Conservation (phyloP, 2,329 filamentous ascomycete genomes). For the Fusarium sp. region DNA sequence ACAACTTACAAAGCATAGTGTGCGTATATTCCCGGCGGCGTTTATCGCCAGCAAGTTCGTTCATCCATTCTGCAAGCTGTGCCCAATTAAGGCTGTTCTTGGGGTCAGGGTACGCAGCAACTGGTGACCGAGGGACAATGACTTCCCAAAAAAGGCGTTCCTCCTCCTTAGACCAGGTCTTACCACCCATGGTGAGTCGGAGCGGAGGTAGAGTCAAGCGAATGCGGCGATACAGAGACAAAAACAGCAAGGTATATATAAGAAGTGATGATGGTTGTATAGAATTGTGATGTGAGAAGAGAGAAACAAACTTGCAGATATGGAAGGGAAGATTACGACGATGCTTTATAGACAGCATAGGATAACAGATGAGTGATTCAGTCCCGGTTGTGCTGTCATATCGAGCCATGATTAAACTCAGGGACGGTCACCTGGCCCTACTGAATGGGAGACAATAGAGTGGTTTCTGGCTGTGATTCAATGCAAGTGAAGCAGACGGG, state of each 20-base stretch:
- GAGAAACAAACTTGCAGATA: conserved; percentile 15
- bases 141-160: conserved; percentile 62
- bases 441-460: conserved; percentile 29
- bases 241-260: conserved; percentile 14
- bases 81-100: conserved; percentile 51
- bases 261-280: neutral
- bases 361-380: conserved; percentile 44
- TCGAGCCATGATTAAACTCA: conserved; percentile 10
- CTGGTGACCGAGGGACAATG: conserved; percentile 54
- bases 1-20: conserved; percentile 52
- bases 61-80: conserved; percentile 55
- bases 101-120: conserved; percentile 40
- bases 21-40: conserved; percentile 55
- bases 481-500: conserved; percentile 11
- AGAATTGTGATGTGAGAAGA: neutral
- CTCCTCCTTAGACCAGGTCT: conserved; percentile 61
- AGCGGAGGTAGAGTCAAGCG: neutral
- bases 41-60: conserved; percentile 48
- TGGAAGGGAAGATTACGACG: neutral
- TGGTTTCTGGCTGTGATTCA: conserved; percentile 26
- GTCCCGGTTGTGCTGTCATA: conserved; percentile 20
- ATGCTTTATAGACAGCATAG: conserved; percentile 36
- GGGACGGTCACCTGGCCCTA: conserved; percentile 4
- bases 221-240: conserved; percentile 2
- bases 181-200: conserved; percentile 59